phyloP scores from a whole-genome alignment of 176 grass and related monocot species.

The Rhynchospora tenuis region DNA sequence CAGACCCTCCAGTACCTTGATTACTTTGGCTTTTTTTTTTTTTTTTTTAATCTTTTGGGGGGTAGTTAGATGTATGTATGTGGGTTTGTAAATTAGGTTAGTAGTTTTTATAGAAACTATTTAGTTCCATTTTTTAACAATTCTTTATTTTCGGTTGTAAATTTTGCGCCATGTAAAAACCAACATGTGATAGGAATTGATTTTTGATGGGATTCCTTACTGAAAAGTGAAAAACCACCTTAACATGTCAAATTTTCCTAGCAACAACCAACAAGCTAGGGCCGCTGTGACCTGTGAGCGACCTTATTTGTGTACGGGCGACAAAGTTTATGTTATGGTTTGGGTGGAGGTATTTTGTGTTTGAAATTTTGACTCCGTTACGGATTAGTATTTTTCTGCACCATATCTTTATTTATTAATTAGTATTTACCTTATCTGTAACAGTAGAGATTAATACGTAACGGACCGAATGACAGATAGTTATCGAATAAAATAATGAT shows the following conservation, averaged over 20 bases:
- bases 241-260: not conserved
- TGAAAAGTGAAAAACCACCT: not conserved
- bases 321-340: no score
- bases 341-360: no score
- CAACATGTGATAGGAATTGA: not conserved
- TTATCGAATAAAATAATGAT: no score
- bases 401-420: no score
- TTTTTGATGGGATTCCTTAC: not conserved
- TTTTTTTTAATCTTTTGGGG: not conserved
- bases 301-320: no score
- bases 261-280: no score
- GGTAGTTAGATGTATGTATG: slow-evolving; percentile 16
- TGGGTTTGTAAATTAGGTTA: slow-evolving; percentile 9
- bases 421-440: no score
- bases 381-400: no score
- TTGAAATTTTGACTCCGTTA: no score
- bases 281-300: no score
- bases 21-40: slow-evolving; percentile 7
- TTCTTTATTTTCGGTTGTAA: slow-evolving; percentile 10
- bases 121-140: slow-evolving; percentile 18
- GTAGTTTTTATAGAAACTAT: slow-evolving; percentile 20
- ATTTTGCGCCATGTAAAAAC: not conserved
- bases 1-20: slow-evolving; percentile 10
- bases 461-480: no score
- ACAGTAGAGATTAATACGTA: no score